A percentile compares a stretch with the other conserved stretches of the same genome.
Conservation (phyloP, 345 rosid species). For the Dimocarpus longan region DNA sequence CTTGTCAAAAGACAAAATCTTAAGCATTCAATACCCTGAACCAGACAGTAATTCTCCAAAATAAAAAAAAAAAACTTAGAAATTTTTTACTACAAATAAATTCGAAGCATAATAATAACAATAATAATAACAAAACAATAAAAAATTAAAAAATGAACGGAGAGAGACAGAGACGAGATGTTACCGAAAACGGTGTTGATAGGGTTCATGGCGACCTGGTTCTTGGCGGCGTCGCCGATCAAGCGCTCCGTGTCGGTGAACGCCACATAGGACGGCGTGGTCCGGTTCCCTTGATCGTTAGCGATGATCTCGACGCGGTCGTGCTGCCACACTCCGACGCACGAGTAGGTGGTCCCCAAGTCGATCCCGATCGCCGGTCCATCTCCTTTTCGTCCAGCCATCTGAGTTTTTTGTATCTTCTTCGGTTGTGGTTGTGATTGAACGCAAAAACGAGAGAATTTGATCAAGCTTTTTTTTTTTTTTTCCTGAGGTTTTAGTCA, state of each 20-base stretch:
- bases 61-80: too few relatives aligned
- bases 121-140: background rate
- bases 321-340: conserved; percentile 68
- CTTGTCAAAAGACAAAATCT: background rate
- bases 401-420: background rate
- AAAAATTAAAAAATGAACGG: background rate
- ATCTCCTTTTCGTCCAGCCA: conserved; percentile 60
- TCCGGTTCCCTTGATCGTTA: conserved; percentile 58
- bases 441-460: too few relatives aligned
- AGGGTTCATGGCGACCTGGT: conserved; percentile 70
- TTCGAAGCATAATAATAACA: background rate
- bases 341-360: conserved; percentile 56
- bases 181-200: conserved; percentile 60
- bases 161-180: background rate
- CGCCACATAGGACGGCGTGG: conserved; percentile 57
- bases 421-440: background rate
- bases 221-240: conserved; percentile 66
- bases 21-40: background rate
- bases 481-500: too few relatives aligned
- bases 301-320: conserved; percentile 64
- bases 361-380: conserved; percentile 64
- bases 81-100: background rate
- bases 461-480: background rate
- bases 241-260: conserved; percentile 57
- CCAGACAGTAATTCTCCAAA: background rate